Conservation (phyloP, 257 asterid species). For the Petunia axillaris region DNA sequence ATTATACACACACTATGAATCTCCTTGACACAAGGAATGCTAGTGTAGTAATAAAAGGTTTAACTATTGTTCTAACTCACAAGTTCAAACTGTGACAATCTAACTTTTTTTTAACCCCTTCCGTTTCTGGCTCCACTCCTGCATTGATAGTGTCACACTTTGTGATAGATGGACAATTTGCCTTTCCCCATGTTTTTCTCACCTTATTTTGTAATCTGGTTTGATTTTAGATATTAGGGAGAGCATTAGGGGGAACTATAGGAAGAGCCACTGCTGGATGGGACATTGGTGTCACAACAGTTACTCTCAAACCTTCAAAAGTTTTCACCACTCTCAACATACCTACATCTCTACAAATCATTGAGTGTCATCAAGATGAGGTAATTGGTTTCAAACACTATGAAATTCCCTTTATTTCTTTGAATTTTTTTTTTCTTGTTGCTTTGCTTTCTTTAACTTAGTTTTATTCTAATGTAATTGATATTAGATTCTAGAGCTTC, state of each 20-base stretch:
- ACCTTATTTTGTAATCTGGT: too few species aligned
- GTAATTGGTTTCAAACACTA: slow-evolving; percentile 25
- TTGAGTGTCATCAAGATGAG: slow-evolving; percentile 70
- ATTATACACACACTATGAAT: too few species aligned
- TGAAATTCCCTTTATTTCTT: neutral
- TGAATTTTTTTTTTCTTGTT: neutral
- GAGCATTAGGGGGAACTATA: slow-evolving; percentile 63
- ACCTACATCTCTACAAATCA: slow-evolving; percentile 51
- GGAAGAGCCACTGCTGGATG: slow-evolving; percentile 61
- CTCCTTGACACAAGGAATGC: too few species aligned
- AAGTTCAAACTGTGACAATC: too few species aligned
- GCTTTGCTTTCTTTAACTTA: neutral
- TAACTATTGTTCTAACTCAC: too few species aligned
- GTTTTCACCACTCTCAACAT: slow-evolving; percentile 47
- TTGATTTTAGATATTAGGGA: slow-evolving; percentile 51
- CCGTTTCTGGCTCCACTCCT: too few species aligned
- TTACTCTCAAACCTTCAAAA: slow-evolving; percentile 45
- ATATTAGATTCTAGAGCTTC: slow-evolving; percentile 54
- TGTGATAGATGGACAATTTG: too few species aligned
- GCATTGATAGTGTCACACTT: too few species aligned
- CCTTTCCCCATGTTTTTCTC: too few species aligned
- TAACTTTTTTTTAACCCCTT: too few species aligned
- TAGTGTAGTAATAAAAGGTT: too few species aligned
- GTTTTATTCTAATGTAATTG: neutral
- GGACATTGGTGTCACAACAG: slow-evolving; percentile 62